Base-by-base conservation (phyloP, 2,329 filamentous ascomycete genomes). In the Magnaporthales sp. region DNA sequence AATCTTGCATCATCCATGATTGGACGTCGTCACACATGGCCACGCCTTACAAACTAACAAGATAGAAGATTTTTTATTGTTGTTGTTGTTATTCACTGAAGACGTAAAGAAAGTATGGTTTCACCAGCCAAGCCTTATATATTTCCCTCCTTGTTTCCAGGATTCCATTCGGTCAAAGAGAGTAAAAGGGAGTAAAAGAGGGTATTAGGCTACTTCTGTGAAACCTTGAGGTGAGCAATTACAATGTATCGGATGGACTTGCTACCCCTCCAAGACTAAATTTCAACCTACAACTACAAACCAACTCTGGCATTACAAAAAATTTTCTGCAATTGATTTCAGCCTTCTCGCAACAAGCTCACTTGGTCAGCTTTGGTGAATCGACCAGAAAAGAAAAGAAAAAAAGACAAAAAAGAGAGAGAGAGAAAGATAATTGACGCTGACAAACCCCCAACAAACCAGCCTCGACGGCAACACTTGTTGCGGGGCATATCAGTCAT, bases 401-500 rank as follows among this genome's bases (percentile, higher is more conserved):
- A n/a, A n/a, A n/a, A n/a, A n/a, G n/a, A n/a, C n/a, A n/a, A n/a
- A n/a, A n/a, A 19, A 51, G 4, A 31, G 4, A 31, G 30, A 9
- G 30, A 31, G n/a, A n/a, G 8, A n/a, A 51, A n/a, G 19, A 51
- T n/a, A 51, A 8, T 51, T 51, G 38, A 19, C 24, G 54, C 54
- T 58, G 54, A 58, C 54, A 27, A 58, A 58, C 9, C 54, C 54
- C 2, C n/a, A 58, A n/a, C 13, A 58, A 24, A 11, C 54, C 13
- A 58, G 22, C 54, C 26, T 58, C 22, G 22, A 58, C 22, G 22
- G 22, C n/a, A 58, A 7, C 54, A n/a, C n/a, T n/a, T 27, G 24
- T 58, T 58, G 54, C 54, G 54, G 54, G 54, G 54, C 54, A 58
- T 58, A 27, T 26, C 54, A 58, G n/a, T 58, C 54, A 58, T 58